Percentiles rank a stretch among this genome's conserved stretches.
These are phyloP conservation scores for Candida wancherniae DNA, from an alignment of 805 yeast genomes.

Conservation along the genomic window DNA sequence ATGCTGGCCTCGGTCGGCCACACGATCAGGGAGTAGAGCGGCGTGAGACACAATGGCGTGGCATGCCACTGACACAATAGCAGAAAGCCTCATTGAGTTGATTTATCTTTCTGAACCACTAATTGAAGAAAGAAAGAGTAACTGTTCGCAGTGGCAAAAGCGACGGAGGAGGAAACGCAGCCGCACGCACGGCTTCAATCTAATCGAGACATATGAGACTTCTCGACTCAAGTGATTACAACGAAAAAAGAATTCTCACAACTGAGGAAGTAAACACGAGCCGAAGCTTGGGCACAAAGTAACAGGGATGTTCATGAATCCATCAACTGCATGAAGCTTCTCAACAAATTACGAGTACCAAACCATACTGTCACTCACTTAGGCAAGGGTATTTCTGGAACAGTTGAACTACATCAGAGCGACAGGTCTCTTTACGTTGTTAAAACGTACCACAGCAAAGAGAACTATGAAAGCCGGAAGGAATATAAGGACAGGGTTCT, in stretches of 20 bases:
- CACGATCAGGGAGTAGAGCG: conserved; percentile 11
- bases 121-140: too few species aligned
- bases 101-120: too few species aligned
- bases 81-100: too few species aligned
- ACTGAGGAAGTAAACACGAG: conserved; percentile 33
- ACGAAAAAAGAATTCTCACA: too few species aligned
- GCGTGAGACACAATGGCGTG: conserved; percentile 14
- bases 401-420: conserved; percentile 23
- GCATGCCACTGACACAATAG: too few species aligned
- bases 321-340: conserved; percentile 2
- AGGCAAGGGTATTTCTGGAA: conserved; percentile 33
- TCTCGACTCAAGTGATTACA: too few species aligned
- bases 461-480: conserved; percentile 32
- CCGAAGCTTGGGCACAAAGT: too few species aligned
- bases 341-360: background rate
- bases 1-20: conserved; percentile 10
- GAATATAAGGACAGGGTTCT: conserved; percentile 36
- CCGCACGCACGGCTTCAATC: too few species aligned
- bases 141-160: too few species aligned
- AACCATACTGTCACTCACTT: conserved; percentile 9
- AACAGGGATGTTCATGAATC: too few species aligned
- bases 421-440: conserved; percentile 31
- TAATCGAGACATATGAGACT: too few species aligned
- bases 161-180: too few species aligned
- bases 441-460: conserved; percentile 41